A percentile compares a stretch with the other conserved stretches of the same genome.
Conservation (phyloP, 2,329 filamentous ascomycete species). For the Clonostachys solani region DNA sequence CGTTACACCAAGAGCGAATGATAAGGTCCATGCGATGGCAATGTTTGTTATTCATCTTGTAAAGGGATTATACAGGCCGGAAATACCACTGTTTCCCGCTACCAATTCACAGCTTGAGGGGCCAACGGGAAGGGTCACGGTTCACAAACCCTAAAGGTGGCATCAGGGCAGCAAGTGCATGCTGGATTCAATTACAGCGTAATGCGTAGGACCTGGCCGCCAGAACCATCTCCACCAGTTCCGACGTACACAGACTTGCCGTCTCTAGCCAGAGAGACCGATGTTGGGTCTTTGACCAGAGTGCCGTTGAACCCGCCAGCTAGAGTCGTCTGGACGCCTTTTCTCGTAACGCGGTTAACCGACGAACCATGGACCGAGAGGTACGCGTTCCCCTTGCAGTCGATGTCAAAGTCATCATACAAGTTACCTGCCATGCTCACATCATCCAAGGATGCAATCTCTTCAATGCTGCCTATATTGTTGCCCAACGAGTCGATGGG, state of each 20-base stretch:
- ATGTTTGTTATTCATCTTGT: too few species aligned
- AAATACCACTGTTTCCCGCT: too few species aligned
- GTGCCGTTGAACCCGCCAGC: not conserved
- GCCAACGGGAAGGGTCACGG: too few species aligned
- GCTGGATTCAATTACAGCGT: not conserved
- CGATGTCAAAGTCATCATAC: constrained; percentile 8
- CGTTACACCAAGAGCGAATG: too few species aligned
- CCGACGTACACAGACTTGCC: constrained; percentile 8
- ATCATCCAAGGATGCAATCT: constrained; percentile 1
- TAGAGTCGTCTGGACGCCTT: not conserved
- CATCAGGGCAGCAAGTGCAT: too few species aligned
- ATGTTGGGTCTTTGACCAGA: constrained; percentile 6
- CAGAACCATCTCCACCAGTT: constrained; percentile 2
- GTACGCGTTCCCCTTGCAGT: constrained; percentile 6
- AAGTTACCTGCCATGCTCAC: not conserved
- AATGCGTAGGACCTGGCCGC: constrained; percentile 2
- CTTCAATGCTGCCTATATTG: constrained; percentile 2
- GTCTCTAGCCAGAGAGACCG: constrained; percentile 6
- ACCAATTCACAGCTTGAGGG: too few species aligned
- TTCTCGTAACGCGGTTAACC: constrained; percentile 1
- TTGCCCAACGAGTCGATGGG: constrained; percentile 3
- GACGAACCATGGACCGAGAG: constrained; percentile 2
- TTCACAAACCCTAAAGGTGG: too few species aligned
- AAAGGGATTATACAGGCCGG: too few species aligned
- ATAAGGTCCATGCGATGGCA: too few species aligned